A percentile compares a stretch with the other conserved stretches of the same genome.
Conservation (phyloP, 2,329 filamentous ascomycete genomes). For the Pestalotiopsis sp. region DNA sequence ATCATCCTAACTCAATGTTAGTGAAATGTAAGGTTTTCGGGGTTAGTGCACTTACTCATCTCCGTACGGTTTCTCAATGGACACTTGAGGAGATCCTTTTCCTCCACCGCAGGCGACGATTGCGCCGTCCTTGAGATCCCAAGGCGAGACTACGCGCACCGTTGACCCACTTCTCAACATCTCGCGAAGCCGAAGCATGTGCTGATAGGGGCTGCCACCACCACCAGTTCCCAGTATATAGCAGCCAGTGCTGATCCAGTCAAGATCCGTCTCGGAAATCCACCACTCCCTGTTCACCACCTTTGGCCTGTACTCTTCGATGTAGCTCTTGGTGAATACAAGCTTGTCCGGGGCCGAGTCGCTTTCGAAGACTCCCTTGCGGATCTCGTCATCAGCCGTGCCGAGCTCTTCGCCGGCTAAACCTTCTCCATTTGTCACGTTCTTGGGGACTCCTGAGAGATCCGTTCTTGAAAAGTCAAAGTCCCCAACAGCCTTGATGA, state of each 20-base stretch:
- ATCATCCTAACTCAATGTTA: slow-evolving; percentile 29
- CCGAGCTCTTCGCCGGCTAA: background rate
- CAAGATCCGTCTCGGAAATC: slow-evolving; percentile 55
- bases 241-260: slow-evolving; percentile 56
- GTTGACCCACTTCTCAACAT: slow-evolving; percentile 48
- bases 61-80: slow-evolving; percentile 57
- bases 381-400: background rate
- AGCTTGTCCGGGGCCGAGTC: background rate
- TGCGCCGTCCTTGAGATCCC: slow-evolving; percentile 48
- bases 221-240: slow-evolving; percentile 61
- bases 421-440: slow-evolving; percentile 1
- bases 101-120: slow-evolving; percentile 54
- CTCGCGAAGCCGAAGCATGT: slow-evolving; percentile 49
- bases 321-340: slow-evolving; percentile 23
- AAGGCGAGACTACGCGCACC: slow-evolving; percentile 49
- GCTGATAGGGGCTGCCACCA: slow-evolving; percentile 53
- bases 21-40: background rate
- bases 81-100: slow-evolving; percentile 58
- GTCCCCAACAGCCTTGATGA: slow-evolving; percentile 58
- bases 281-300: slow-evolving; percentile 52
- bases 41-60: slow-evolving; percentile 39
- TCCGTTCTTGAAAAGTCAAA: slow-evolving; percentile 43
- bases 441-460: background rate
- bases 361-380: background rate
- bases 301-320: slow-evolving; percentile 45